phyloP scores from a whole-genome alignment of 208 protist genomes.

The Trypanosoma boissoni region DNA sequence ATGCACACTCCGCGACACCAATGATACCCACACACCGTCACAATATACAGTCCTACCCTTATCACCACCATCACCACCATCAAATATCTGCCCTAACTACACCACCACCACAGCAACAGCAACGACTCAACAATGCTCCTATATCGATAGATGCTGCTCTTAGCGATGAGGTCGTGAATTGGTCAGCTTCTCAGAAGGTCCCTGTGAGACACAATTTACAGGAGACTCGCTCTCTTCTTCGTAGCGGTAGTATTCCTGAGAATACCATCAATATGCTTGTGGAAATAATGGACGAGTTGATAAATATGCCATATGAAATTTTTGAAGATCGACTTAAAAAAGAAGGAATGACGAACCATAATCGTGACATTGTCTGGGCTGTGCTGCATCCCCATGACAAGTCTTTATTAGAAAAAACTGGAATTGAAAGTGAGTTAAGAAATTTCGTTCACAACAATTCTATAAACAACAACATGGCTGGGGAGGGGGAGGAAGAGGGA shows the following conservation, averaged over 20 bases:
- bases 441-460: constrained; percentile 34
- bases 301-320: constrained; percentile 3
- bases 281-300: constrained; percentile 14
- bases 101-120: constrained; percentile 6
- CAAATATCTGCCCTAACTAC: constrained; percentile 1
- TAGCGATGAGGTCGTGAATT: constrained; percentile 28
- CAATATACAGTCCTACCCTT: constrained; percentile 7
- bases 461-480: constrained; percentile 27
- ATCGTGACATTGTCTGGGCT: constrained; percentile 17
- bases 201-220: not conserved
- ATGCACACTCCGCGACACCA: constrained; percentile 3
- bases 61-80: constrained; percentile 34
- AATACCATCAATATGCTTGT: constrained; percentile 11
- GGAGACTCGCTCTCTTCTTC: constrained; percentile 21
- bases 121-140: constrained; percentile 16
- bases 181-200: constrained; percentile 5
- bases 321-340: constrained; percentile 24
- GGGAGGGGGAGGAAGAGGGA: constrained; percentile 21
- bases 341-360: not conserved
- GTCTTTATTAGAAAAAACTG: constrained; percentile 16
- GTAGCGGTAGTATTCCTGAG: constrained; percentile 11
- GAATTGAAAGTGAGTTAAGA: constrained; percentile 24
- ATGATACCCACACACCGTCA: constrained; percentile 30
- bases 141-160: constrained; percentile 32
- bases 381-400: constrained; percentile 17